A percentile compares a stretch with the other conserved stretches of the same genome.
These are phyloP conservation scores for Lithospermum erythrorhizon DNA, from an alignment of 257 asterid genomes.

Conservation along the genomic window DNA sequence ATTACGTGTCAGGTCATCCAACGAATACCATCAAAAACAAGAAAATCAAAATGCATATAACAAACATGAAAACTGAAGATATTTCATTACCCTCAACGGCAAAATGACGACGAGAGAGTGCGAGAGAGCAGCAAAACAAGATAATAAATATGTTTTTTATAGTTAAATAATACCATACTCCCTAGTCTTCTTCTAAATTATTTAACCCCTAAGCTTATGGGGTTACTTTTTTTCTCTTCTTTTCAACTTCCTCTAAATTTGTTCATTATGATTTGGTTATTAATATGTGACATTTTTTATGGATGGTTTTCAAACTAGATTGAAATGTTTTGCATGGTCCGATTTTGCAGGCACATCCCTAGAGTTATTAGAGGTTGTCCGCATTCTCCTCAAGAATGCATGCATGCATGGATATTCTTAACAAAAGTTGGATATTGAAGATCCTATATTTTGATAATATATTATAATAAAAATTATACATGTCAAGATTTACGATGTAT, in stretches of 20 bases:
- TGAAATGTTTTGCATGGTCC: not conserved
- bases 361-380: not conserved
- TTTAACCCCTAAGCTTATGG: not conserved
- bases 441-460: too few species aligned
- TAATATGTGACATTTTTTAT: too few species aligned
- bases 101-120: constrained; percentile 90
- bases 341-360: not conserved
- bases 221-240: not conserved
- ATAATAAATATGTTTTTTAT: constrained; percentile 21
- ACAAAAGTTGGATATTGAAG: too few species aligned
- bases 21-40: not conserved
- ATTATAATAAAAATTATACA: too few species aligned
- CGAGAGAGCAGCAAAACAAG: constrained; percentile 40
- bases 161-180: too few species aligned
- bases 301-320: not conserved
- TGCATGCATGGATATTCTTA: not conserved
- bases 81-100: constrained; percentile 67
- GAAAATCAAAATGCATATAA: too few species aligned
- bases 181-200: too few species aligned
- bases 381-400: not conserved
- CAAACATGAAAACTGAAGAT: not conserved
- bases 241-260: not conserved
- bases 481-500: too few species aligned
- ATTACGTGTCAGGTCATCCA: too few species aligned
- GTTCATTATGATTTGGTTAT: not conserved